Percentiles rank a stretch among this genome's conserved stretches.
Evolutionary conservation across 495 filamentous ascomycete species (phyloP).

Genomic region (Cercophora scortea): DNA sequence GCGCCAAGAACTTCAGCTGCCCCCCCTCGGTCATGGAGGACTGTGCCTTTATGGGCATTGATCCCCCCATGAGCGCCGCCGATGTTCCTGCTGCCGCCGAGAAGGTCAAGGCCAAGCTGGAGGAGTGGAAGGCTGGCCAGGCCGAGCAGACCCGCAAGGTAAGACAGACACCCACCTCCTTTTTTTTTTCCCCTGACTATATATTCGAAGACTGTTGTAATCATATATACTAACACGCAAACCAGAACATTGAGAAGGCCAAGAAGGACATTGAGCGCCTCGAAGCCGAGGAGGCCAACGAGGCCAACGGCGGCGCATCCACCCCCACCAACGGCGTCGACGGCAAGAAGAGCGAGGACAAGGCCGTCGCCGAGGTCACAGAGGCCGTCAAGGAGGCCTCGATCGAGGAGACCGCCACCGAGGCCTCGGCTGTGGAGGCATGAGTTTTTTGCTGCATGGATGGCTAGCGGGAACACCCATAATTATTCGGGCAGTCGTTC

Average conservation of each 20-base stretch:
- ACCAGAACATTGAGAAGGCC: conserved; percentile 73
- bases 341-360: conserved; percentile 27
- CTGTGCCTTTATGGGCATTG: conserved; percentile 71
- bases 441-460: not conserved
- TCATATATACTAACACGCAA: conserved; percentile 2
- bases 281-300: conserved; percentile 46
- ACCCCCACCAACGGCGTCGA: conserved; percentile 30
- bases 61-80: conserved; percentile 74
- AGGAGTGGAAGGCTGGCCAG: conserved; percentile 90
- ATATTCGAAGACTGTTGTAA: not conserved
- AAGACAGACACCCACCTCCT: conserved; percentile 21
- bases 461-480: too few relatives aligned
- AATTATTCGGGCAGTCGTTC: too few relatives aligned
- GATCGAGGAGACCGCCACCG: conserved; percentile 58
- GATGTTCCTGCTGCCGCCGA: conserved; percentile 72
- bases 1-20: conserved; percentile 68
- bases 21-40: conserved; percentile 87
- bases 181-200: too few relatives aligned
- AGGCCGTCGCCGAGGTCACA: conserved; percentile 34
- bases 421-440: conserved; percentile 27
- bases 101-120: conserved; percentile 85
- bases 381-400: conserved; percentile 64
- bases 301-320: conserved; percentile 23
- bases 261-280: conserved; percentile 56
- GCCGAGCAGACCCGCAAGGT: conserved; percentile 87